These are phyloP conservation scores for Boehmeria nivea DNA, from an alignment of 306 rosid genomes.

Conservation along the genomic window DNA sequence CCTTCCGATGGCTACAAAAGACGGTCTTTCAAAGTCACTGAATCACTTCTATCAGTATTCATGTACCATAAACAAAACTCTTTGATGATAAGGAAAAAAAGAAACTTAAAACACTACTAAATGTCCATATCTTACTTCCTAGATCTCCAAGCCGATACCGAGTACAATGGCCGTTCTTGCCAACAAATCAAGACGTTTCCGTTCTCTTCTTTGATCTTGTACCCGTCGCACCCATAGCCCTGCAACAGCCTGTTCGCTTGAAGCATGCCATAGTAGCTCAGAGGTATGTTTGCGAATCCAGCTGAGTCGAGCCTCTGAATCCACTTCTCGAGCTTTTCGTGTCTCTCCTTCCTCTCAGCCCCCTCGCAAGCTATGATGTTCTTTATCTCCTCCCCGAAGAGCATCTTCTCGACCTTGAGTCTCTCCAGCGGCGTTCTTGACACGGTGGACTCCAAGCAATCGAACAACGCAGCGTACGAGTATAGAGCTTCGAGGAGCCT, in stretches of 20 bases:
- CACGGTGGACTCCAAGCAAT: conserved; percentile 69
- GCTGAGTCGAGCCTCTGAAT: conserved; percentile 47
- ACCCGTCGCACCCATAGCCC: conserved; percentile 40
- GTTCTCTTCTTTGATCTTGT: conserved; percentile 43
- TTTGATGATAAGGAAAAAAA: not conserved
- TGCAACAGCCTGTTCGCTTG: conserved; percentile 43
- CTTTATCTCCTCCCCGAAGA: conserved; percentile 75
- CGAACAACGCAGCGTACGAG: conserved; percentile 68
- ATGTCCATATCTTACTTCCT: conserved; percentile 42
- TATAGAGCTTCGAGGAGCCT: conserved; percentile 47
- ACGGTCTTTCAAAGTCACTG: no score
- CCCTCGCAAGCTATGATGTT: conserved; percentile 82
- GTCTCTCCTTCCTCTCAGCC: conserved; percentile 61
- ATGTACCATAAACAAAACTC: not conserved
- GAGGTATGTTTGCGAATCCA: conserved; percentile 51
- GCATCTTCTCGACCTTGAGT: conserved; percentile 66
- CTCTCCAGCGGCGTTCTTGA: conserved; percentile 48
- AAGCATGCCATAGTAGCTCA: conserved; percentile 46
- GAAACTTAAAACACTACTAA: not conserved
- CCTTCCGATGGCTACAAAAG: no score
- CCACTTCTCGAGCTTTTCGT: conserved; percentile 78
- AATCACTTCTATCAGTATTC: conserved; percentile 12
- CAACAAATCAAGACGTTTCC: conserved; percentile 55
- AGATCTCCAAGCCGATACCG: conserved; percentile 80
- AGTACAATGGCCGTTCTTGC: conserved; percentile 76